Evolutionary conservation across 495 filamentous ascomycete species (phyloP).

Genomic region (Cercophora sp.): DNA sequence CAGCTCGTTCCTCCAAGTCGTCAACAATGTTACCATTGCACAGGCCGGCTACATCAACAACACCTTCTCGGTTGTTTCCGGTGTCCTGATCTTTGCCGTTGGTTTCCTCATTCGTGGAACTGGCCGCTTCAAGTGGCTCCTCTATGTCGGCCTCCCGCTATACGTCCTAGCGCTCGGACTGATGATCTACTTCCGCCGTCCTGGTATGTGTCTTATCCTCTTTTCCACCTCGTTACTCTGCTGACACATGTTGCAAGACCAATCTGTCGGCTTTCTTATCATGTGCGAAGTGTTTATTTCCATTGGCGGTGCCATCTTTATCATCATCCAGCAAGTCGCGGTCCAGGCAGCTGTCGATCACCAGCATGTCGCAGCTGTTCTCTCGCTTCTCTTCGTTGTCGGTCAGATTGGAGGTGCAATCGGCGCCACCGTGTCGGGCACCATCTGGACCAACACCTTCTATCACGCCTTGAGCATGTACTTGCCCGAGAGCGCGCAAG

Average conservation of each 20-base stretch:
- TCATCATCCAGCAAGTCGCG: slow-evolving; percentile 61
- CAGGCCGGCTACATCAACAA: slow-evolving; percentile 49
- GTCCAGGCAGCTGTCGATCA: slow-evolving; percentile 63
- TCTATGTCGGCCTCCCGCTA: slow-evolving; percentile 57
- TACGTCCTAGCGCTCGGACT: slow-evolving; percentile 59
- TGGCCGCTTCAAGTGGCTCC: slow-evolving; percentile 54
- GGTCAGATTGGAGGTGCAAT: slow-evolving; percentile 63
- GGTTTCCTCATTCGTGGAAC: slow-evolving; percentile 56
- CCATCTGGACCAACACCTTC: slow-evolving; percentile 63
- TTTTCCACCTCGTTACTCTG: no score
- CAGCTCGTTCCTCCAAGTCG: slow-evolving; percentile 56
- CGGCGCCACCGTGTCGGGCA: slow-evolving; percentile 54
- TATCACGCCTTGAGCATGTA: slow-evolving; percentile 44
- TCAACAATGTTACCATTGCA: slow-evolving; percentile 47
- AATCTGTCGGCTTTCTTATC: slow-evolving; percentile 57
- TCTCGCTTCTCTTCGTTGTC: slow-evolving; percentile 62
- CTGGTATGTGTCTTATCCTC: no score
- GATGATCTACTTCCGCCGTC: slow-evolving; percentile 68
- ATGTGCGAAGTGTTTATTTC: slow-evolving; percentile 81
- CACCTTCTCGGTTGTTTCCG: slow-evolving; percentile 44
- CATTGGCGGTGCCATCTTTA: slow-evolving; percentile 54
- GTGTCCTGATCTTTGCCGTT: slow-evolving; percentile 52
- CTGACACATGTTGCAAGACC: no score
- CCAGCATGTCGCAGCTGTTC: slow-evolving; percentile 58
- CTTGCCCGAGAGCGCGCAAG: slow-evolving; percentile 51